Base-by-base conservation (phyloP, 1,284 basidiomycete genomes). In the Rhodotorula sp. region DNA sequence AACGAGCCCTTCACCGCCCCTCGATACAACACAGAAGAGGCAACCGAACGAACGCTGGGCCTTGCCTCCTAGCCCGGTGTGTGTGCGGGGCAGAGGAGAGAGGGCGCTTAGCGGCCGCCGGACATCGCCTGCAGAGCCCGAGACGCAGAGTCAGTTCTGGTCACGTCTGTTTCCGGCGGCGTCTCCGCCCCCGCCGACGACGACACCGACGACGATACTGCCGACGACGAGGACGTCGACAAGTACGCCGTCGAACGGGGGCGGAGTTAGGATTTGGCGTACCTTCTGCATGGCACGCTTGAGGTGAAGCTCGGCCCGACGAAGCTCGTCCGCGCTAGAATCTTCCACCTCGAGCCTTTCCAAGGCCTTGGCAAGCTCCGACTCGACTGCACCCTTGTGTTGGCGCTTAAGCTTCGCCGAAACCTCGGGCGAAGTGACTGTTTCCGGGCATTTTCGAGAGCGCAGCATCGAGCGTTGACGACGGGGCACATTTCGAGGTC, bases 291-390 rank as follows among this genome's bases (percentile, higher is more conserved):
- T 87, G 71, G 93, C 91, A 80, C 95, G 90, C 86, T 94, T 95
- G 84, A 97, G 91, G 79, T 88, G 85, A 77, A 97, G 87, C 83
- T 95, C 92, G 74, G 91, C 90, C 85, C 93, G 95, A 85, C 90
- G 92, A 80, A 97, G 88, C 83, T 97, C 92, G 82, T 97, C 95
- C 73, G 89, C 88, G 63, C 90, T 86, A 69, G 92, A 91, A 74
- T 93, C 91, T 85, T 96, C 93, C 75, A 95, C 90, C 87, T 97
- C 94, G 80, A 97, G 86, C 85, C 92, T 92, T 88, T 97, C 95
- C 70, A 97, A 87, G 49, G 95, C 93, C 81, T 93, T 91, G 72
- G 95, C 93, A 75, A 97, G 91, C 86, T 97, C 95, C 79, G 90
- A 86, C 86, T 97, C 94, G 78, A 97, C 91, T 82, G 93, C 91